Percentiles rank a stretch among this genome's conserved stretches.
phyloP scores from a whole-genome alignment of 139 green algal species.

The Chloropicon primus region DNA sequence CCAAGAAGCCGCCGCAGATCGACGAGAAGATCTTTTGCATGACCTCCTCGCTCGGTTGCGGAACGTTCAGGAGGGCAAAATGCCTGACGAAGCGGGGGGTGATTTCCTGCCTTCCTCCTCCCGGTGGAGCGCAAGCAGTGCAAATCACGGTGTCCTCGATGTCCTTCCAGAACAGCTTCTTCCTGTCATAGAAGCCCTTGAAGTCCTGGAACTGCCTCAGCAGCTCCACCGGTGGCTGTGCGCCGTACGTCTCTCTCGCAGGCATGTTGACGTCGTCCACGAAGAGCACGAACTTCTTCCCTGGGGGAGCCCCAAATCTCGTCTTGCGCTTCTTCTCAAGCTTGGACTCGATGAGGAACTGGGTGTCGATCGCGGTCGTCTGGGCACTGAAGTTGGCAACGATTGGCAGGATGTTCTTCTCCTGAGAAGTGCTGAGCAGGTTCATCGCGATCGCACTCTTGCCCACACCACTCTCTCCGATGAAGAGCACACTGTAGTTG shows the following conservation, averaged over 20 bases:
- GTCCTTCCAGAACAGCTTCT: slow-evolving; percentile 77
- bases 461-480: slow-evolving; percentile 40
- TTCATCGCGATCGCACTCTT: slow-evolving; percentile 53
- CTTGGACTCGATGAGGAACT: slow-evolving; percentile 61
- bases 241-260: slow-evolving; percentile 59
- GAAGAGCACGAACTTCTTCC: slow-evolving; percentile 70
- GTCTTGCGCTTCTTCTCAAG: slow-evolving; percentile 75
- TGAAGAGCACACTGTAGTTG: slow-evolving; percentile 50
- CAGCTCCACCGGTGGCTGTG: slow-evolving; percentile 70
- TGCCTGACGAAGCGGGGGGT: slow-evolving; percentile 61
- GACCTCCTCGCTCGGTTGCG: slow-evolving; percentile 30
- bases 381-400: slow-evolving; percentile 71
- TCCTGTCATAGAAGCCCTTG: slow-evolving; percentile 62
- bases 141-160: slow-evolving; percentile 52
- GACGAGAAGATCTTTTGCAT: slow-evolving; percentile 61
- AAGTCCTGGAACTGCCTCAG: slow-evolving; percentile 74
- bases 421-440: slow-evolving; percentile 31
- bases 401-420: slow-evolving; percentile 39
- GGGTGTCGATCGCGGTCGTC: slow-evolving; percentile 52
- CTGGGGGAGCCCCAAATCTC: slow-evolving; percentile 43
- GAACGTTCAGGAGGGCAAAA: slow-evolving; percentile 67
- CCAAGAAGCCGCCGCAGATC: slow-evolving; percentile 63
- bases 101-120: slow-evolving; percentile 55
- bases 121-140: slow-evolving; percentile 57
- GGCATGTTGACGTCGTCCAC: slow-evolving; percentile 87